A percentile compares a stretch with the other conserved stretches of the same genome.
phyloP scores from a whole-genome alignment of 371 early-diverging fungal species.

The Apophysomyces ossiformis region DNA sequence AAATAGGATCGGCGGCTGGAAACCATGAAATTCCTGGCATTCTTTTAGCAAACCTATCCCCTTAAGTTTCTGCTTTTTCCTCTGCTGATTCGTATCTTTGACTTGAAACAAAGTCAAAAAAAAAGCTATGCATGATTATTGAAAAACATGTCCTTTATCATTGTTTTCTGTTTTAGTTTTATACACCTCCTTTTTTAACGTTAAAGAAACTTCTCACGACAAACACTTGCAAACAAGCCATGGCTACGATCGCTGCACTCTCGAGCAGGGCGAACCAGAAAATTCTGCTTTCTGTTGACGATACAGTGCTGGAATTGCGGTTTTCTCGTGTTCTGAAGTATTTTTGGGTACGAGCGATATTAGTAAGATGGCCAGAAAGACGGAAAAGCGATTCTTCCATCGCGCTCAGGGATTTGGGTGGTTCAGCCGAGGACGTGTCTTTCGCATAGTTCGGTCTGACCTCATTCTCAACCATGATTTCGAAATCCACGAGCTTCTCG shows the following conservation, averaged over 20 bases:
- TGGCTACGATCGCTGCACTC: conserved; percentile 73
- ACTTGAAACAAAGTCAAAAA: no score
- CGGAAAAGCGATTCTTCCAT: conserved; percentile 71
- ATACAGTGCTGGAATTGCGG: conserved; percentile 88
- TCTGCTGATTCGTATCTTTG: no score
- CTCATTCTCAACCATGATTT: conserved; percentile 89
- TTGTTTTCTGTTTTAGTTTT: conserved; percentile 8
- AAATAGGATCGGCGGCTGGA: no score
- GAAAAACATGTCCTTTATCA: neutral
- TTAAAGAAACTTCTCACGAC: conserved; percentile 81
- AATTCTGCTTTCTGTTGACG: conserved; percentile 80
- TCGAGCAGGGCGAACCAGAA: conserved; percentile 88
- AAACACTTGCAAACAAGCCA: conserved; percentile 88
- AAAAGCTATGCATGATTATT: no score
- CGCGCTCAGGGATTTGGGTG: conserved; percentile 55
- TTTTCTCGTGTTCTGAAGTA: conserved; percentile 87
- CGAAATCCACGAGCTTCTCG: conserved; percentile 91
- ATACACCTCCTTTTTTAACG: conserved; percentile 65
- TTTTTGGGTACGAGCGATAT: conserved; percentile 79
- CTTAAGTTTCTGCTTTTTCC: no score
- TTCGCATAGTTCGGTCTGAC: conserved; percentile 36
- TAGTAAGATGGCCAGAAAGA: conserved; percentile 60
- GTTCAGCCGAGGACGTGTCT: conserved; percentile 27
- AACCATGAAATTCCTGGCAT: no score
- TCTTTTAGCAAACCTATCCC: no score